Percentiles rank a stretch among this genome's conserved stretches.
These are phyloP conservation scores for Mallotus japonicus DNA, from an alignment of 441 rosid genomes.

Conservation along the genomic window DNA sequence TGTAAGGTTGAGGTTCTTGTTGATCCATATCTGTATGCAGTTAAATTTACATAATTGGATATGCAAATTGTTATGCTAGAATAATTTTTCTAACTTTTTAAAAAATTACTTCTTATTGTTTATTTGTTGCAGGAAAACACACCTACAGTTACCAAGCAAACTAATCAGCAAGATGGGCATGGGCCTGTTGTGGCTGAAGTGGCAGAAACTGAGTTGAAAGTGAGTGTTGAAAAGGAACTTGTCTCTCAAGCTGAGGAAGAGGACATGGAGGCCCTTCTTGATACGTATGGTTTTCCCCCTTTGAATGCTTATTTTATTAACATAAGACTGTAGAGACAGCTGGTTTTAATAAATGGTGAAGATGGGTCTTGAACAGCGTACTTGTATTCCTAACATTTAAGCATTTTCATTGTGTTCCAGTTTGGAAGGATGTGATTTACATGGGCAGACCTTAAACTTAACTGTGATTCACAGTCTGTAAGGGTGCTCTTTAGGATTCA, in stretches of 20 bases:
- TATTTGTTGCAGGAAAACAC: constrained; percentile 68
- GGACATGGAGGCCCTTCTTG: constrained; percentile 97
- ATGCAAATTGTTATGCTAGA: background rate
- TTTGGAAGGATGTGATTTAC: background rate
- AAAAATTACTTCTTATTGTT: background rate
- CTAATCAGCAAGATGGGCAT: constrained; percentile 61
- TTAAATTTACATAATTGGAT: background rate
- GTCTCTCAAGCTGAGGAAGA: constrained; percentile 99
- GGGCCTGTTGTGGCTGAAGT: constrained; percentile 63
- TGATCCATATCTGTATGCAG: background rate
- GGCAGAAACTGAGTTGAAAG: constrained; percentile 72
- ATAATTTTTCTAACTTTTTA: background rate
- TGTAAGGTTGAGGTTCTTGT: background rate
- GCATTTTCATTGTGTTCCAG: background rate
- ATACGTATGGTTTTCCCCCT: constrained; percentile 56
- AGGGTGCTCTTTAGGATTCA: background rate
- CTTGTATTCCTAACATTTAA: background rate
- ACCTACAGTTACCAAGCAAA: constrained; percentile 62
- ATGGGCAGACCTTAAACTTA: background rate
- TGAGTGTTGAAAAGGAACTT: constrained; percentile 88
- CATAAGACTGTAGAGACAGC: background rate
- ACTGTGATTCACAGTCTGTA: background rate
- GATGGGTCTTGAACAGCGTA: background rate
- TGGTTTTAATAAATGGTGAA: background rate
- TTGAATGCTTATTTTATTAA: constrained; percentile 6